Base-by-base conservation (phyloP, 2,329 filamentous ascomycete genomes). In the Chalaropsis thielavioides region DNA sequence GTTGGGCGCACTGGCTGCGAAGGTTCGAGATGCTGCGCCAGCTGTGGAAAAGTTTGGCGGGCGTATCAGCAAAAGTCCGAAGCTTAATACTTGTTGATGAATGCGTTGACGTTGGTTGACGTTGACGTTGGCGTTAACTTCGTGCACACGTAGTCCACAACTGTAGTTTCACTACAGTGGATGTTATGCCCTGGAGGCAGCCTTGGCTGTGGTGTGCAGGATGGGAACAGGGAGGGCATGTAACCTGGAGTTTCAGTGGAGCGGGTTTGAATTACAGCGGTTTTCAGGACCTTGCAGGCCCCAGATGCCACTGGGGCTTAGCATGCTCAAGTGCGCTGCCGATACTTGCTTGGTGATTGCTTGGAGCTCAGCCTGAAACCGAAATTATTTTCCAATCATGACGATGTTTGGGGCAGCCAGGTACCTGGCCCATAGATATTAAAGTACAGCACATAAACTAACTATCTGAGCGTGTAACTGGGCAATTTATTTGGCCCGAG, bases 61-160 rank as follows among this genome's bases (percentile, higher is more conserved):
- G 31, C 54, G 24, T 35, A 58, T 38, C 54, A n/a, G 27, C 7
- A 38, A 38, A 58, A 38, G 24, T 58, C 2, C 17, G 54, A 58
- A 38, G 54, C 54, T 58, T 58, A 27, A n/a, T 35, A 38, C 54
- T 58, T 15, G 46, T 4, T 24, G 46, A 15, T 51, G 27, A n/a
- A 22, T 58, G 54, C 24, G 54, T 58, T 58, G 54, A 27, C 46
- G 15, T 51, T 58, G 15, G 31, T 58, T 58, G 27, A 58, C 54
- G 11, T 58, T 10, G 54, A 58, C 54, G 51, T 56, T n/a, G 51
- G 31, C 13, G 51, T 58, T 58, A 38, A 58, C 58, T 59, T 67
- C 62, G 31, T 67, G 66, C 66, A 67, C 66, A 67, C 66, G 66
- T 67, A 67, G 65, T 63, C 66, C 62, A 67, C 60, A 67, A 64